phyloP scores from a whole-genome alignment of 2,329 filamentous ascomycete genomes.

The Triangularia verruculosa region DNA sequence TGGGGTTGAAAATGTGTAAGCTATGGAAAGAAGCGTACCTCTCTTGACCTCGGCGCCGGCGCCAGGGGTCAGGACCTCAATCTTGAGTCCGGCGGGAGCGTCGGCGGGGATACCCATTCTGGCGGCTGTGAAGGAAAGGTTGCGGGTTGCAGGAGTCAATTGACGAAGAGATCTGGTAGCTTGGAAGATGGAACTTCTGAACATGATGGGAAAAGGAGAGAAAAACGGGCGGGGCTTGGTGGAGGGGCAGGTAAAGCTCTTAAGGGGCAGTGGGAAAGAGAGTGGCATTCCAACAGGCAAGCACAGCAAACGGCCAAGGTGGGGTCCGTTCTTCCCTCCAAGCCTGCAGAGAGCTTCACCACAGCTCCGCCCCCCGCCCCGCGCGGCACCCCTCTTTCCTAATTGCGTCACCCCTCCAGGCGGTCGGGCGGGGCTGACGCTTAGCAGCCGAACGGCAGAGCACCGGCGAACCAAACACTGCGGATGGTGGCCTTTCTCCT shows the following conservation, averaged over 20 bases:
- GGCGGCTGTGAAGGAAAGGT: slow-evolving; percentile 3
- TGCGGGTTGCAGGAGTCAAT: slow-evolving; percentile 11
- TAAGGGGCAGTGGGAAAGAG: neutral
- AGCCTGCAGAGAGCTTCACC: neutral
- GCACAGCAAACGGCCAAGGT: slow-evolving; percentile 7
- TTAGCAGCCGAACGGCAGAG: slow-evolving; percentile 7
- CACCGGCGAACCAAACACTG: neutral
- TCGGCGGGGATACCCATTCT: slow-evolving; percentile 28
- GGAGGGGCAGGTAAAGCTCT: slow-evolving; percentile 7
- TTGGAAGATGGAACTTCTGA: slow-evolving; percentile 7
- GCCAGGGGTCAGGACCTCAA: slow-evolving; percentile 25
- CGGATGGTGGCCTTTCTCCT: neutral
- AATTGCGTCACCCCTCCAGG: neutral
- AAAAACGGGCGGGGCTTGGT: slow-evolving; percentile 6
- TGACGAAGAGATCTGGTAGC: slow-evolving; percentile 12
- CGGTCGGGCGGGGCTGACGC: neutral
- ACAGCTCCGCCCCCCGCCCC: neutral
- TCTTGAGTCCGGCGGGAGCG: slow-evolving; percentile 22
- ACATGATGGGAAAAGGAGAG: slow-evolving; percentile 6
- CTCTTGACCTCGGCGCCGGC: slow-evolving; percentile 22
- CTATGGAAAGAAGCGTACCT: slow-evolving; percentile 16
- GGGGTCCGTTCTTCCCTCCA: neutral
- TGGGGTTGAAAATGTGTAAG: neutral
- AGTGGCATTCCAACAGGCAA: neutral
- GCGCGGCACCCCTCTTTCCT: neutral